Conservation (phyloP, 2,329 filamentous ascomycete species). For the Microcyclosporella mali region DNA sequence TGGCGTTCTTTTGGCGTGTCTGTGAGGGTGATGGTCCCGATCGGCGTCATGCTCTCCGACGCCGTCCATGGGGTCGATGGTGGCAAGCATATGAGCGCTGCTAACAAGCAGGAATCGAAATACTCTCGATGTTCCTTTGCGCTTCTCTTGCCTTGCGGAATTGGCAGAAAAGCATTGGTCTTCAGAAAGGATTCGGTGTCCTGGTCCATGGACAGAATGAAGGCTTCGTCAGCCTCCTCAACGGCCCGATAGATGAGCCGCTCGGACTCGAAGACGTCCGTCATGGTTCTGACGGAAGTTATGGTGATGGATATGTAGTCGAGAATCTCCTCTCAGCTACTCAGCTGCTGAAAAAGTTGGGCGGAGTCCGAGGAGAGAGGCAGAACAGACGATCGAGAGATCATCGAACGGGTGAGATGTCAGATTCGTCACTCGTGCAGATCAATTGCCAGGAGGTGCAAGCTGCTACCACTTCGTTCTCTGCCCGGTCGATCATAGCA, state of each 20-base stretch:
- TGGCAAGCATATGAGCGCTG: neutral
- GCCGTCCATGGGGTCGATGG: neutral
- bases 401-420: no score
- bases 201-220: neutral
- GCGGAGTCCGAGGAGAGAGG: no score
- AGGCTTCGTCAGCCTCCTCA: neutral
- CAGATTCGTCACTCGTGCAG: no score
- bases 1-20: neutral
- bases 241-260: neutral
- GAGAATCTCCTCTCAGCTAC: no score
- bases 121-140: neutral
- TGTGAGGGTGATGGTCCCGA: neutral
- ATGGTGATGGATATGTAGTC: no score
- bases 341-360: no score
- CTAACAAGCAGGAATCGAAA: neutral
- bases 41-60: neutral
- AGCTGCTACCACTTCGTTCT: no score
- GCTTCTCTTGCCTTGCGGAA: neutral
- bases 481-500: no score
- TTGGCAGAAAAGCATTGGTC: neutral
- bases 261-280: neutral
- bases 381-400: no score
- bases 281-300: neutral
- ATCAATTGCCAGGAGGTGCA: no score
- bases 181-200: neutral